Percentiles rank a stretch among this genome's conserved stretches.
phyloP scores from a whole-genome alignment of 768 basidiomycete species.

The Collybia sp. region DNA sequence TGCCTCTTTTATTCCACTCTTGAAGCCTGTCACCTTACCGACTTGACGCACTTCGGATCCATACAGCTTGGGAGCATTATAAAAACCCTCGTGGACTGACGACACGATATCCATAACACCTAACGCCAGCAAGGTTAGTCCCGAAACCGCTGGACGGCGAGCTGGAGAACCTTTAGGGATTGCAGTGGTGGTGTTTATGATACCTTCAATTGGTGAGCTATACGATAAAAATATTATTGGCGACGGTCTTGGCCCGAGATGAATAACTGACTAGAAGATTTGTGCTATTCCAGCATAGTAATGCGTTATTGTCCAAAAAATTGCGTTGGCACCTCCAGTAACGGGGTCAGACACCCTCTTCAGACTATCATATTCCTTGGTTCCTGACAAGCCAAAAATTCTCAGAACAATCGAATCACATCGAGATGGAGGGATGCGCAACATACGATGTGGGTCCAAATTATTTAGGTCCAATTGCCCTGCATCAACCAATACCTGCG shows the following conservation, averaged over 20 bases:
- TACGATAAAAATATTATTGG: neutral
- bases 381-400: conserved; percentile 17
- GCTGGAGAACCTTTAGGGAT: conserved; percentile 35
- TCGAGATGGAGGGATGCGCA: neutral
- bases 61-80: conserved; percentile 30
- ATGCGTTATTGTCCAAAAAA: conserved; percentile 47
- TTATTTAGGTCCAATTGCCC: conserved; percentile 34
- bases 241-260: neutral
- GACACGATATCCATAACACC: conserved; percentile 38
- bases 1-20: conserved; percentile 40
- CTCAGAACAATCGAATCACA: neutral
- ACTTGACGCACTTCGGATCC: conserved; percentile 36
- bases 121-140: conserved; percentile 4
- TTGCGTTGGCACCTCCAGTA: conserved; percentile 39
- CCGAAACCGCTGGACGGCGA: no score
- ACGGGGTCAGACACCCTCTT: conserved; percentile 35
- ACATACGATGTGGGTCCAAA: conserved; percentile 46
- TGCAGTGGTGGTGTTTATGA: conserved; percentile 40
- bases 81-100: conserved; percentile 40
- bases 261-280: conserved; percentile 35
- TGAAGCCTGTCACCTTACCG: conserved; percentile 38
- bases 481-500: conserved; percentile 42
- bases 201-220: conserved; percentile 37
- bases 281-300: conserved; percentile 41
- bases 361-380: conserved; percentile 38